Conservation (phyloP, 352 stramenopile genomes). For the Phytopythium sindhum region DNA sequence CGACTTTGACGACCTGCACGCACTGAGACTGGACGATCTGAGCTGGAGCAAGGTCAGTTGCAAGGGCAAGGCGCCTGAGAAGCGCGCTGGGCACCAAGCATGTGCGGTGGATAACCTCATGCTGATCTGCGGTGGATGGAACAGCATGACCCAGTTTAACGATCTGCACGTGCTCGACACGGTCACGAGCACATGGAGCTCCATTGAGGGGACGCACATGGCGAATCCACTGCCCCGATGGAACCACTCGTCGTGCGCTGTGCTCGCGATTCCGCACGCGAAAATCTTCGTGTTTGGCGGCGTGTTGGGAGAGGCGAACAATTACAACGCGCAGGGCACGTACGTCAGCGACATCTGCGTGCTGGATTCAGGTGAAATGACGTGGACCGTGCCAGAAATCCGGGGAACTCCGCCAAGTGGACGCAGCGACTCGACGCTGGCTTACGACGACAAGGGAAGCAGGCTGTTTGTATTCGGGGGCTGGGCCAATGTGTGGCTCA, state of each 20-base stretch:
- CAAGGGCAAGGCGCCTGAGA: conserved; percentile 87
- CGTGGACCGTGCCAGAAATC: conserved; percentile 82
- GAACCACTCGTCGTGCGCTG: conserved; percentile 92
- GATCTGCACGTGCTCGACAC: conserved; percentile 94
- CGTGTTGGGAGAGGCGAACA: conserved; percentile 87
- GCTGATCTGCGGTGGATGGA: conserved; percentile 95
- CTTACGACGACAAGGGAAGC: conserved; percentile 91
- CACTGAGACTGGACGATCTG: conserved; percentile 87
- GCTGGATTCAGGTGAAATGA: conserved; percentile 91
- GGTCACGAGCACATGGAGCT: conserved; percentile 78
- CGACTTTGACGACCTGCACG: conserved; percentile 94
- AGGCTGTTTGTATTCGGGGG: conserved; percentile 93
- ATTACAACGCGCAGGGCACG: conserved; percentile 79
- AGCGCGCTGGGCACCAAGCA: conserved; percentile 91
- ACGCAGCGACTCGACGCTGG: conserved; percentile 91
- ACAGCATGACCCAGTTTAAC: conserved; percentile 93
- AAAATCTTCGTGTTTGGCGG: conserved; percentile 98
- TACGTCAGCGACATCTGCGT: conserved; percentile 91
- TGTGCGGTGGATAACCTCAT: conserved; percentile 89
- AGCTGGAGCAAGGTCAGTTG: conserved; percentile 79
- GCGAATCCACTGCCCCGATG: conserved; percentile 84
- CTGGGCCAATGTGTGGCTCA: conserved; percentile 94
- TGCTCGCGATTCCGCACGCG: conserved; percentile 93
- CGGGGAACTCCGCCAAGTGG: conserved; percentile 79
- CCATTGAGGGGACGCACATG: conserved; percentile 74